Conservation (phyloP, 768 basidiomycete species). For the Lactarius sanguifluus region DNA sequence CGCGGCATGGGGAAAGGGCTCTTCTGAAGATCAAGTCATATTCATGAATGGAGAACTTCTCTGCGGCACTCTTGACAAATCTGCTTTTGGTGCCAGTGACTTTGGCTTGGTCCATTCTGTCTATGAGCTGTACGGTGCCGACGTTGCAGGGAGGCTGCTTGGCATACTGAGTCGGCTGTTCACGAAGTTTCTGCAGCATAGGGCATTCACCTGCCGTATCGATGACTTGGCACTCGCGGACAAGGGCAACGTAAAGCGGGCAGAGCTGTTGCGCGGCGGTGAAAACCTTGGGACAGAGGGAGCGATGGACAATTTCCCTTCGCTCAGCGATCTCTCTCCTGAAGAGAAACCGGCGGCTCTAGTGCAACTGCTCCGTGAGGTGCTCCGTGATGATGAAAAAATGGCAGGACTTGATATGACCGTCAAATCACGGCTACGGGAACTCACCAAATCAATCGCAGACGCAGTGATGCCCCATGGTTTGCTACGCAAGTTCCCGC, state of each 20-base stretch:
- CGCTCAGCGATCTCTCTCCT: conserved; percentile 51
- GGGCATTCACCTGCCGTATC: conserved; percentile 98
- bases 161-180: conserved; percentile 92
- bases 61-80: conserved; percentile 94
- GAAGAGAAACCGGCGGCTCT: conserved; percentile 60
- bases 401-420: conserved; percentile 97
- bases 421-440: conserved; percentile 80
- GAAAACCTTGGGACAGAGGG: conserved; percentile 78
- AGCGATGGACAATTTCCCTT: conserved; percentile 89
- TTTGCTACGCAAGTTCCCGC: conserved; percentile 90
- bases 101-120: conserved; percentile 97
- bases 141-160: conserved; percentile 84
- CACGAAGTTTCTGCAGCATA: conserved; percentile 95
- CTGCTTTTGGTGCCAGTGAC: conserved; percentile 93
- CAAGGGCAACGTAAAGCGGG: conserved; percentile 70
- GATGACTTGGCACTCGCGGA: conserved; percentile 92
- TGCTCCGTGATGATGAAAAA: conserved; percentile 91
- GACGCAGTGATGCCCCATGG: conserved; percentile 84
- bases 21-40: conserved; percentile 78
- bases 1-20: conserved; percentile 77
- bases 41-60: conserved; percentile 93
- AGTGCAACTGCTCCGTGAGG: conserved; percentile 77
- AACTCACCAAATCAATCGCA: conserved; percentile 87
- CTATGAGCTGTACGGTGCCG: conserved; percentile 92
- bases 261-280: conserved; percentile 64